Percentiles rank a stretch among this genome's conserved stretches.
These are phyloP conservation scores for Solanum sitiens DNA, from an alignment of 257 asterid species.

Conservation along the genomic window DNA sequence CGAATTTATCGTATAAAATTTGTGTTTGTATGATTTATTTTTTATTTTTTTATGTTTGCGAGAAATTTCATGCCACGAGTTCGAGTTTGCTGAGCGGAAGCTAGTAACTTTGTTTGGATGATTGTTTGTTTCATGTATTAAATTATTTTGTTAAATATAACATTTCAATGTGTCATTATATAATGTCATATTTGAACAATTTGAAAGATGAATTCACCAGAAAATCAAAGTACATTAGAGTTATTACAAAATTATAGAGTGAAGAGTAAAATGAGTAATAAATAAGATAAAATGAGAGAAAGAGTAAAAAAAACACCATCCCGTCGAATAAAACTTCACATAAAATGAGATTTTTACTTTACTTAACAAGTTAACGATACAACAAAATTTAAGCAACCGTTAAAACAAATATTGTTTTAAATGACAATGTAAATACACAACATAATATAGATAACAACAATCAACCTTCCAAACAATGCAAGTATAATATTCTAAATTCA, in stretches of 20 bases:
- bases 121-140: background rate
- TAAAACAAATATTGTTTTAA: background rate
- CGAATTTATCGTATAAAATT: background rate
- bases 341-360: no score
- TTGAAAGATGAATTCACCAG: background rate
- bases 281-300: background rate
- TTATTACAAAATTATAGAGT: background rate
- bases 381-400: background rate
- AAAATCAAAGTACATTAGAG: background rate
- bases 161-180: background rate
- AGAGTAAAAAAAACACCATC: background rate
- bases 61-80: background rate
- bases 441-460: background rate
- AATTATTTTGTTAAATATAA: background rate
- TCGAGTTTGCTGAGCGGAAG: background rate
- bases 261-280: background rate
- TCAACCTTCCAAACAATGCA: background rate
- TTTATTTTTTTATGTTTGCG: background rate
- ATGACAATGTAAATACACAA: background rate
- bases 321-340: background rate
- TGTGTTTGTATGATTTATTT: background rate
- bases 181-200: background rate
- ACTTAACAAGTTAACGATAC: background rate
- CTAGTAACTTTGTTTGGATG: background rate
- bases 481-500: background rate